Percentiles rank a stretch among this genome's conserved stretches.
Evolutionary conservation across 2,329 filamentous ascomycete genomes (phyloP).

Genomic region (Pseudofabraea citricarpa): DNA sequence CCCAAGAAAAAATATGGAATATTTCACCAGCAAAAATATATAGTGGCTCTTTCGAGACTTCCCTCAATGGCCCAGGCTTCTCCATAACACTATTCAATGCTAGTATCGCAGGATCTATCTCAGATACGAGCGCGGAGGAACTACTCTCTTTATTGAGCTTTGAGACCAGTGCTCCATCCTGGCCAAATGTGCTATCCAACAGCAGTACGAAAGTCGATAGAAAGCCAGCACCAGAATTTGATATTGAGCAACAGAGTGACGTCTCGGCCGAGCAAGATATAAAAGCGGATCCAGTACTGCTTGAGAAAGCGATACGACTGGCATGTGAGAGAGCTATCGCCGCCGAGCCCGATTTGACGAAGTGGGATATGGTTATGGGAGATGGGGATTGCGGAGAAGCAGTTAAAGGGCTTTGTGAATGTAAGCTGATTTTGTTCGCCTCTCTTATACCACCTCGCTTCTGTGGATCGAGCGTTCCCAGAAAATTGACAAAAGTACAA

Average conservation of each 20-base stretch:
- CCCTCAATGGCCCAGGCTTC: conserved; percentile 50
- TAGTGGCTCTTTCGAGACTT: conserved; percentile 44
- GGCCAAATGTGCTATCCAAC: conserved; percentile 22
- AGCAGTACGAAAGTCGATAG: conserved; percentile 13
- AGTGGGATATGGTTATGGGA: conserved; percentile 31
- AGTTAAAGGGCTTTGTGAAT: conserved; percentile 22
- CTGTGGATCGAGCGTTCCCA: background rate
- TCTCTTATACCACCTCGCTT: background rate
- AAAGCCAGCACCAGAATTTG: conserved; percentile 8
- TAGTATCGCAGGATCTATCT: conserved; percentile 27
- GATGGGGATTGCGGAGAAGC: conserved; percentile 29
- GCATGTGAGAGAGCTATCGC: conserved; percentile 30
- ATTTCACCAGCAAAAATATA: conserved; percentile 43
- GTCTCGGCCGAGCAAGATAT: conserved; percentile 16
- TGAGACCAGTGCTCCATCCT: conserved; percentile 39
- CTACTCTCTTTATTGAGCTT: conserved; percentile 43
- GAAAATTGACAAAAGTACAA: too few relatives aligned
- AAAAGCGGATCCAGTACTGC: conserved; percentile 22
- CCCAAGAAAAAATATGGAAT: conserved; percentile 37
- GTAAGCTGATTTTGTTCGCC: conserved; percentile 1
- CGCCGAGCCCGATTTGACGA: conserved; percentile 27
- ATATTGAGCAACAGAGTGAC: conserved; percentile 14
- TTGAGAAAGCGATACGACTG: conserved; percentile 23
- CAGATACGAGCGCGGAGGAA: conserved; percentile 24
- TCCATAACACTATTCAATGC: conserved; percentile 50